phyloP scores from a whole-genome alignment of 2,329 filamentous ascomycete species.

The Alternaria hordeiaustralica region DNA sequence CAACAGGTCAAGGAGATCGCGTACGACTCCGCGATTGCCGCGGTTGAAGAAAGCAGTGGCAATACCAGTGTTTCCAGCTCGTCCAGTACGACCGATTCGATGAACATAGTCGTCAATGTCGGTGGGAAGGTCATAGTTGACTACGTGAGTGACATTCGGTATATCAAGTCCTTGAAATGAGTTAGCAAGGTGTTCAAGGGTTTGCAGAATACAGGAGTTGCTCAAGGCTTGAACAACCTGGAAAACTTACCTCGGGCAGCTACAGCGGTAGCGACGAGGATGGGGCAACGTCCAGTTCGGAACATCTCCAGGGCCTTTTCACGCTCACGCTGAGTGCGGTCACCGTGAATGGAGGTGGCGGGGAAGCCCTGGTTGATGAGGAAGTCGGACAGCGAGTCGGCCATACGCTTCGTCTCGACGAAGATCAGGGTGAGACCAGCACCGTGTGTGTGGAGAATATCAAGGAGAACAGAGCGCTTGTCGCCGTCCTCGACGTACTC shows the following conservation, averaged over 20 bases:
- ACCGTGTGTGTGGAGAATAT: conserved; percentile 94
- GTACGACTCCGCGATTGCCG: conserved; percentile 96
- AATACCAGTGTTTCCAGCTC: conserved; percentile 98
- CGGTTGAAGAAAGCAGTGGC: conserved; percentile 99
- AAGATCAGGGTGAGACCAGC: conserved; percentile 93
- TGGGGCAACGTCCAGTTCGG: conserved; percentile 92
- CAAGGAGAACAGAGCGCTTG: conserved; percentile 96
- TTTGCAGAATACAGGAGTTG: neutral
- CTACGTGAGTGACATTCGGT: conserved; percentile 68
- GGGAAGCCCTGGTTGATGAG: conserved; percentile 98
- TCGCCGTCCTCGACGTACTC: conserved; percentile 97
- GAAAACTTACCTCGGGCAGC: conserved; percentile 67
- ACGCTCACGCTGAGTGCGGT: conserved; percentile 98
- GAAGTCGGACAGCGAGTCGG: conserved; percentile 96
- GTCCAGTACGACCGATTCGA: conserved; percentile 98
- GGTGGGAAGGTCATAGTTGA: conserved; percentile 99
- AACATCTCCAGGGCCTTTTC: conserved; percentile 98
- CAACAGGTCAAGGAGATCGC: conserved; percentile 94
- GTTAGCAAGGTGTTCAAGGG: neutral
- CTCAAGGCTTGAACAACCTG: neutral
- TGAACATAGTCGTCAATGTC: conserved; percentile 99
- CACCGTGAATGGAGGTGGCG: conserved; percentile 97
- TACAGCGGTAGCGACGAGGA: conserved; percentile 95
- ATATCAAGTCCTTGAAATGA: neutral
- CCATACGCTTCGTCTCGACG: conserved; percentile 99